phyloP scores from a whole-genome alignment of 768 basidiomycete species.

The Lyophyllum atratum region DNA sequence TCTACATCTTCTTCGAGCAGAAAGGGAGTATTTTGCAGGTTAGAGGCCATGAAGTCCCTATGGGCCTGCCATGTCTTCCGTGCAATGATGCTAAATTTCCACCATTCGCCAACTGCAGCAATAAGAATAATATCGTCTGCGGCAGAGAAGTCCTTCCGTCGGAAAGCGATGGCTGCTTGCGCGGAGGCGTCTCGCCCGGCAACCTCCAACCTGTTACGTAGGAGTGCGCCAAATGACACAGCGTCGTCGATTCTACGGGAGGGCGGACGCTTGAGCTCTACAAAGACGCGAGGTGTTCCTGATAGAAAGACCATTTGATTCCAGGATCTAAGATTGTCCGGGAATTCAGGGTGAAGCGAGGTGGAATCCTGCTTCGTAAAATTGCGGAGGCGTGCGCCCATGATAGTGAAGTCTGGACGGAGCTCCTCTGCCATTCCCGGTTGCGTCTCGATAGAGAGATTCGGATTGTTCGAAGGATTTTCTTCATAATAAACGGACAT shows the following conservation, averaged over 20 bases:
- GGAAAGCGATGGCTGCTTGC: neutral
- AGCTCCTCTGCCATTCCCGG: neutral
- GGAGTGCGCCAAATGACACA: neutral
- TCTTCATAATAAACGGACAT: neutral
- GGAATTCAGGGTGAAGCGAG: neutral
- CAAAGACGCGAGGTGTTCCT: neutral
- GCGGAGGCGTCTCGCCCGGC: neutral
- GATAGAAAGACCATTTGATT: neutral
- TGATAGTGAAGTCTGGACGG: neutral
- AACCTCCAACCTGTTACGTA: neutral
- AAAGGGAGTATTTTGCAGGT: neutral
- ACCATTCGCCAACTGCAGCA: neutral
- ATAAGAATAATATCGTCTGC: neutral
- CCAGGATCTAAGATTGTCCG: neutral
- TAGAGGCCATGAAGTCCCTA: neutral
- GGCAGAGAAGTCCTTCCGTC: neutral
- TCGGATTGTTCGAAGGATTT: neutral
- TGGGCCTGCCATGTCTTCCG: neutral
- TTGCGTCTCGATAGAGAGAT: neutral
- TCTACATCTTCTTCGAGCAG: neutral
- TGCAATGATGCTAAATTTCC: neutral
- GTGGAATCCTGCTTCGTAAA: neutral
- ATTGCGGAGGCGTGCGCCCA: neutral
- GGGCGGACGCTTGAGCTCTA: neutral
- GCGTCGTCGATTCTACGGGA: neutral